Base-by-base conservation (phyloP, 805 yeast species). In the Wickerhamiella slavikovae region DNA sequence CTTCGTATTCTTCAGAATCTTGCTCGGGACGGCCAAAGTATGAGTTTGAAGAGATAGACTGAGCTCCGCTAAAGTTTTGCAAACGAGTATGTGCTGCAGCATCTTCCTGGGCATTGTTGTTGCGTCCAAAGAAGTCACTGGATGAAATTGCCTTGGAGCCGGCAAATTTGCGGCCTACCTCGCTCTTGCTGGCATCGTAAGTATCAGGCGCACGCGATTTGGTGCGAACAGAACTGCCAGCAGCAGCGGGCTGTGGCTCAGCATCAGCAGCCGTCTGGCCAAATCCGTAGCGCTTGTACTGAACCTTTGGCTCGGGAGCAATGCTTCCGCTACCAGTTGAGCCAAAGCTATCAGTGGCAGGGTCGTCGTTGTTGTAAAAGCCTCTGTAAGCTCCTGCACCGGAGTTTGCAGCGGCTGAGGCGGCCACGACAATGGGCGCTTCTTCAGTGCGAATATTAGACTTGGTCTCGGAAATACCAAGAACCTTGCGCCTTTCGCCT, bases 71-170 rank as follows among this genome's bases (percentile, higher is more conserved):
- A 54, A 78, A 89, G 3, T 73, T 57, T 49, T 73, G 80, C 32
- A 89, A 59, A 44, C 89, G 83, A n/a, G 66, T 47, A 38, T 64
- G 64, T 2, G 95, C 95, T 51, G 82, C 94, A 32, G 74, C 74
- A 23, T 78, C 77, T 2, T 60, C 61, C 39, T 76, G 75, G 44
- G 80, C 95, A 45, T 66, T 79, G 16, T 70, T 57, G 25, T 83
- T 85, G 45, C 93, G 71, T 13, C 94, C 94, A 52, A 89, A 89
- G 45, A 67, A 69, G 56, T 83, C 91, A 54, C 89, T 96, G 2
- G 95, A 83, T 0, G 96, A 89, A 38, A 89, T 89, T 28, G 83
- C 93, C 63, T 79, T 85, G 50, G 83, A 94, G 24, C 57, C 58
- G 33, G 95, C 95, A 48, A 66, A 89, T 56, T 80, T 78, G 44